Evolutionary conservation across 305 asterid species (phyloP).

Genomic region (Plantago coronopus): DNA sequence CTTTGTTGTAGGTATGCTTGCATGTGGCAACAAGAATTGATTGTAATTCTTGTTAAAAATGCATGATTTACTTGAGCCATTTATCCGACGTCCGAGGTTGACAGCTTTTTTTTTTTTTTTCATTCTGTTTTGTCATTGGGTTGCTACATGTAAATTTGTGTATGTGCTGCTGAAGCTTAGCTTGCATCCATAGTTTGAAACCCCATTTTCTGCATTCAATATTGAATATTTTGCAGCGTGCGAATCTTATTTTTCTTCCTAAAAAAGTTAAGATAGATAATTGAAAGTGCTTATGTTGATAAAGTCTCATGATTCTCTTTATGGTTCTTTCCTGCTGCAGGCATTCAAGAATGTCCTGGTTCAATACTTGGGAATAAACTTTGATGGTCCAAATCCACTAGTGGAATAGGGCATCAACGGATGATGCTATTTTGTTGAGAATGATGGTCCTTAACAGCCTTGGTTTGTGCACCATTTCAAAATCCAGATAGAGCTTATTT

Average conservation of each 20-base stretch:
- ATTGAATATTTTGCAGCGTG: conserved; percentile 18
- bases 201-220: background rate
- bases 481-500: conserved; percentile 24
- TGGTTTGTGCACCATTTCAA: conserved; percentile 24
- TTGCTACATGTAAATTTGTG: conserved; percentile 18
- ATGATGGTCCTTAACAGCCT: conserved; percentile 22
- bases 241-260: conserved; percentile 14
- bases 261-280: conserved; percentile 10
- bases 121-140: conserved; percentile 16
- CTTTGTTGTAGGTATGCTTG: conserved; percentile 12
- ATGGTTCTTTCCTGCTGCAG: conserved; percentile 43
- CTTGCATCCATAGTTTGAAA: conserved; percentile 10
- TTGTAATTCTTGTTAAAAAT: conserved; percentile 11
- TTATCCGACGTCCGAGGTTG: conserved; percentile 25
- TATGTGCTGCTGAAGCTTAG: conserved; percentile 15
- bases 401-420: conserved; percentile 33
- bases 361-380: conserved; percentile 56
- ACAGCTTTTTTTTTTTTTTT: conserved; percentile 14
- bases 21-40: conserved; percentile 13
- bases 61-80: conserved; percentile 16
- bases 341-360: conserved; percentile 76
- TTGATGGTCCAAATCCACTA: conserved; percentile 38
- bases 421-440: conserved; percentile 16
- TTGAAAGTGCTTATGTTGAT: conserved; percentile 19
- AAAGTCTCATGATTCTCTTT: conserved; percentile 14